These are phyloP conservation scores for Cryptosporidium meleagridis DNA, from an alignment of 169 alveolate genomes.

Conservation along the genomic window DNA sequence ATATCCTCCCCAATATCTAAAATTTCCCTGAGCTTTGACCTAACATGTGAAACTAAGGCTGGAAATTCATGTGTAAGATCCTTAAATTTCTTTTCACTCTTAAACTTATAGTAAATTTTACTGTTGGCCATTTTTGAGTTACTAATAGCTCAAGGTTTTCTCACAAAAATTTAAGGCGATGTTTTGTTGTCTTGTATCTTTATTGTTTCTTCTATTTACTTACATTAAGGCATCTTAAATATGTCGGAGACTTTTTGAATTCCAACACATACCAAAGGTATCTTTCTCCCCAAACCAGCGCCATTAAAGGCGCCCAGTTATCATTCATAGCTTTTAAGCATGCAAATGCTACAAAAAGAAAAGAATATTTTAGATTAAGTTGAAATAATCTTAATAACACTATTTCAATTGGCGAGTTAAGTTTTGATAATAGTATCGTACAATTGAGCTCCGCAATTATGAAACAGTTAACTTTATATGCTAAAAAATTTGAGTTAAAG, in stretches of 20 bases:
- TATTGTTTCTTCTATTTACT: neutral
- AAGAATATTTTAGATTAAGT: neutral
- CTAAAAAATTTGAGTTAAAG: slow-evolving; percentile 7
- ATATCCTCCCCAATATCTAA: slow-evolving; percentile 69
- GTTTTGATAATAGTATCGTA: no score
- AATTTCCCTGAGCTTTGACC: slow-evolving; percentile 55
- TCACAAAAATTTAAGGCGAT: neutral
- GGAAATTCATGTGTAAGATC: slow-evolving; percentile 55
- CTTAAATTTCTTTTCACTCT: slow-evolving; percentile 63
- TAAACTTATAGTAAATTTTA: slow-evolving; percentile 41
- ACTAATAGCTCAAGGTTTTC: neutral
- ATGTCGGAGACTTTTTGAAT: neutral
- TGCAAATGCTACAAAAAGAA: neutral
- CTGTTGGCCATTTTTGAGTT: slow-evolving; percentile 7
- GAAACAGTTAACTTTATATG: neutral
- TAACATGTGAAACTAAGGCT: slow-evolving; percentile 58
- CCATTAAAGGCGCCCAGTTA: slow-evolving; percentile 1
- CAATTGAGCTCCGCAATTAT: neutral
- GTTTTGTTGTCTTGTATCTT: neutral
- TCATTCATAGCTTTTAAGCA: neutral
- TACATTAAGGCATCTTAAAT: neutral
- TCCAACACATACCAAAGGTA: neutral
- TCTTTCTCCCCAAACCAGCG: slow-evolving; percentile 6
- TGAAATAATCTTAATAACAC: neutral
- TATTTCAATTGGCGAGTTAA: neutral